Percentiles rank a stretch among this genome's conserved stretches.
Evolutionary conservation across 345 rosid species (phyloP).

Genomic region (Laguncularia racemosa): DNA sequence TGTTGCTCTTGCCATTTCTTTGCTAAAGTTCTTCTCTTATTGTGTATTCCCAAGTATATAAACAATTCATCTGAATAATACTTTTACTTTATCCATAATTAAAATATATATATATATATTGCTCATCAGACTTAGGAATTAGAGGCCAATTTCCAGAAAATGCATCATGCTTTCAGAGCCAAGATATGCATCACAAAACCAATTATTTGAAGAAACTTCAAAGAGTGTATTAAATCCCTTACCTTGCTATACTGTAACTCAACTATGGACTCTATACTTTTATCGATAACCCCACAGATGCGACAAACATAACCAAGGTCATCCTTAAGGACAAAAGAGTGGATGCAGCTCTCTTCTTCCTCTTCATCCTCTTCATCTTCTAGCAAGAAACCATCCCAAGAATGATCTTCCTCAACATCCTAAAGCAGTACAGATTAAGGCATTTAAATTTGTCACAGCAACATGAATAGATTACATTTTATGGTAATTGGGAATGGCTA

Average conservation of each 20-base stretch:
- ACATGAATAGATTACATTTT: too few relatives aligned
- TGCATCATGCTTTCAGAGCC: too few relatives aligned
- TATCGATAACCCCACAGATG: slow-evolving; percentile 64
- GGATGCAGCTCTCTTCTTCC: slow-evolving; percentile 62
- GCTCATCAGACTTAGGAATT: too few relatives aligned
- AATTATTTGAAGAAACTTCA: not conserved
- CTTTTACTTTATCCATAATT: too few relatives aligned
- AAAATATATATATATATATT: too few relatives aligned
- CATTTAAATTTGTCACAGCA: too few relatives aligned
- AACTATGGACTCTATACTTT: slow-evolving; percentile 67
- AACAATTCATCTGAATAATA: too few relatives aligned
- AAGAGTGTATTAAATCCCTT: slow-evolving; percentile 5
- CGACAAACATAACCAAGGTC: slow-evolving; percentile 96
- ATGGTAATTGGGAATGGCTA: too few relatives aligned
- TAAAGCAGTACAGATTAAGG: slow-evolving; percentile 5
- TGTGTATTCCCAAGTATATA: too few relatives aligned
- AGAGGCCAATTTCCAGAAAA: too few relatives aligned
- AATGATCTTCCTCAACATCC: slow-evolving; percentile 42
- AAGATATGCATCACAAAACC: not conserved
- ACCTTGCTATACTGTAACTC: slow-evolving; percentile 80
- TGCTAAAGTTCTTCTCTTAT: too few relatives aligned
- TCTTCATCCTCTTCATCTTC: slow-evolving; percentile 27
- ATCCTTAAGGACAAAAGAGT: slow-evolving; percentile 72
- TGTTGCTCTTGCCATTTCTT: too few relatives aligned
- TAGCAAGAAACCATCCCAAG: slow-evolving; percentile 19